Percentiles rank a stretch among this genome's conserved stretches.
These are phyloP conservation scores for Suhomyces xylopsoci DNA, from an alignment of 805 yeast genomes.

Conservation along the genomic window DNA sequence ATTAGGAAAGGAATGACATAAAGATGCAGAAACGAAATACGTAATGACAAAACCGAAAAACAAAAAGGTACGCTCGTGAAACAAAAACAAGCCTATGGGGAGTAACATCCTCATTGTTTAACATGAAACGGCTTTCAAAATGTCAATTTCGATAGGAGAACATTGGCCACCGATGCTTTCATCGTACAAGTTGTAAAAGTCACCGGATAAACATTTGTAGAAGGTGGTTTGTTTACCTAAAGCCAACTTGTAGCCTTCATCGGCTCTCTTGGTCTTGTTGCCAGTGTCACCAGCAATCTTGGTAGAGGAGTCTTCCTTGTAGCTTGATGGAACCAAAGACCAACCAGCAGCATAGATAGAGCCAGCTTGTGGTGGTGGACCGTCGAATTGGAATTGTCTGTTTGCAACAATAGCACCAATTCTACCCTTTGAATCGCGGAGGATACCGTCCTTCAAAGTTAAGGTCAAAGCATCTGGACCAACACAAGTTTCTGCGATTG, in stretches of 20 bases:
- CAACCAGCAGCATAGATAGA: conserved; percentile 30
- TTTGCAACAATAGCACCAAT: conserved; percentile 77
- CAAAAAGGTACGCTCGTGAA: background rate
- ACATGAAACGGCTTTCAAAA: conserved; percentile 14
- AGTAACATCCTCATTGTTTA: conserved; percentile 2
- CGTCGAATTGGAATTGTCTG: conserved; percentile 79
- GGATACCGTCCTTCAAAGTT: conserved; percentile 48
- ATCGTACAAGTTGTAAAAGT: conserved; percentile 77
- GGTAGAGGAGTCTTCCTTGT: conserved; percentile 8
- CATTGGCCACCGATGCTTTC: conserved; percentile 60
- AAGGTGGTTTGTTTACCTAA: conserved; percentile 59
- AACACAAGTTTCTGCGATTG: conserved; percentile 18
- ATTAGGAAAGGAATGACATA: background rate
- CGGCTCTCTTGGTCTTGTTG: conserved; percentile 27
- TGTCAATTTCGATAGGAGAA: conserved; percentile 25
- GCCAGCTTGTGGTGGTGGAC: conserved; percentile 73
- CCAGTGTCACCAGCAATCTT: conserved; percentile 9
- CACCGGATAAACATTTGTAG: conserved; percentile 74
- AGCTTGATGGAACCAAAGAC: conserved; percentile 18
- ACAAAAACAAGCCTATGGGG: background rate
- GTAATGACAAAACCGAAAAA: background rate
- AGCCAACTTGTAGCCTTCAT: conserved; percentile 60
- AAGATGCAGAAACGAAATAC: conserved; percentile 2
- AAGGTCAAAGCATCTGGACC: conserved; percentile 46
- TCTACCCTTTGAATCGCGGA: conserved; percentile 62